Evolutionary conservation across 495 filamentous ascomycete species (phyloP), one percentile per base, ranked within the genome.

Genomic region (Talaromyces adpressus): DNA sequence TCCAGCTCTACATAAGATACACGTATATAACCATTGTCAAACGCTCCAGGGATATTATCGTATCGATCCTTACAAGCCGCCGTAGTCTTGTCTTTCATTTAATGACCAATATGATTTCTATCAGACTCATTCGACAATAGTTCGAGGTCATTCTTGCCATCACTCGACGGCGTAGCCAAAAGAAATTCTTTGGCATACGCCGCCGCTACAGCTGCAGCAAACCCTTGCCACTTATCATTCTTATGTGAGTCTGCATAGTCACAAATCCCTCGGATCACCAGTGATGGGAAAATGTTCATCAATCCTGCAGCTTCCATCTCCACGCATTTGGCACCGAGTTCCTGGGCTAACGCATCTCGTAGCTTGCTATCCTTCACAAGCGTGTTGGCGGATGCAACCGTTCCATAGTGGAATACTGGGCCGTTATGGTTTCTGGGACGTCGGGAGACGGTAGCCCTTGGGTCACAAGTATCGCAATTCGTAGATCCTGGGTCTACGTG

Each of bases 221-320:
- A 73, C 18, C 14, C 29, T 45, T 73, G 68, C 71, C 70, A 73
- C 6, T 51, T 22, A 20, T 66, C 30, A 45, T 72, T 71, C 61
- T 72, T 71, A 57, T 73, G 71, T 4, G 66, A 65, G 53, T 73
- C 71, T 9, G 66, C 59, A 63, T 73, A 73, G 54, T 73, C 68
- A 47, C 64, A 66, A 22, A 72, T 67, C 12, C 71, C 71, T 57
- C 68, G 57, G 9, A 73, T 68, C 18, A 72, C 68, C 16, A 71
- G 60, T 59, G 68, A 72, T 23, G 34, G 65, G 20, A 70, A 65
- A 14, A 63, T 25, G 52, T 69, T 57, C 64, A 66, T 71, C 30
- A 76, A 29, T 2, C 74, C 74, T 7, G 72, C 72, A 6, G 73
- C 72, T 57, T 75, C 73, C 70, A 74, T 75, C 47, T 76, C 73